Conservation (phyloP, 192 early-diverging fungal genomes). For the Podila verticillata region DNA sequence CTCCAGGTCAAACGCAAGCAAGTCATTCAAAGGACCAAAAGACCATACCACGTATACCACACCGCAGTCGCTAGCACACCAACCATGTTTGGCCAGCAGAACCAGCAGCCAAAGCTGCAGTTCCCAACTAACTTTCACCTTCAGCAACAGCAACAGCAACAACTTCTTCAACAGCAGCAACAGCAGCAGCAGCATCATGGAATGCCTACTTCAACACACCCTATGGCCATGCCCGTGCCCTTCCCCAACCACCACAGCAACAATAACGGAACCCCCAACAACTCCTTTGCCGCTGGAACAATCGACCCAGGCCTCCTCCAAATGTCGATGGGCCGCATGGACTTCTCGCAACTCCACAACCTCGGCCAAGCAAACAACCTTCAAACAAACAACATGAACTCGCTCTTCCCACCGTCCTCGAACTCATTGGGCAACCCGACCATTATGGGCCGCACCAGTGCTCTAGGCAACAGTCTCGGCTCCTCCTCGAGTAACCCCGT, state of each 20-base stretch:
- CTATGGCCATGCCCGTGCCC: conserved; percentile 22
- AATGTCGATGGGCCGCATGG: conserved; percentile 31
- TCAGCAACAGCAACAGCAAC: conserved; percentile 13
- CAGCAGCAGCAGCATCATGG: conserved; percentile 12
- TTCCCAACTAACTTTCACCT: conserved; percentile 28
- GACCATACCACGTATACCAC: no score
- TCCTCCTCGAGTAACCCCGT: background rate
- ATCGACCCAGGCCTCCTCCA: conserved; percentile 22
- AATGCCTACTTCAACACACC: background rate
- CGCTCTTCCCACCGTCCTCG: conserved; percentile 12
- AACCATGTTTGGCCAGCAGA: conserved; percentile 28
- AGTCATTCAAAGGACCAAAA: background rate
- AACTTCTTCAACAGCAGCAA: conserved; percentile 13
- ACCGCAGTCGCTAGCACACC: background rate
- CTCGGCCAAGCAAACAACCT: background rate
- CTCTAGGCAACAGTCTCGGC: background rate
- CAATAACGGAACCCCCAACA: conserved; percentile 22
- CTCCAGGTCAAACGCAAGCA: no score
- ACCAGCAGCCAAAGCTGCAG: conserved; percentile 24
- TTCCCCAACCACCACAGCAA: conserved; percentile 8
- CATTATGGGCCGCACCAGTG: conserved; percentile 4
- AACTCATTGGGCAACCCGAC: conserved; percentile 2
- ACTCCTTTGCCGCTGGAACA: conserved; percentile 20
- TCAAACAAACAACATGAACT: conserved; percentile 4
- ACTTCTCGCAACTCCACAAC: conserved; percentile 39